phyloP scores from a whole-genome alignment of 441 rosid species.

The Dalechampia spathulata region DNA sequence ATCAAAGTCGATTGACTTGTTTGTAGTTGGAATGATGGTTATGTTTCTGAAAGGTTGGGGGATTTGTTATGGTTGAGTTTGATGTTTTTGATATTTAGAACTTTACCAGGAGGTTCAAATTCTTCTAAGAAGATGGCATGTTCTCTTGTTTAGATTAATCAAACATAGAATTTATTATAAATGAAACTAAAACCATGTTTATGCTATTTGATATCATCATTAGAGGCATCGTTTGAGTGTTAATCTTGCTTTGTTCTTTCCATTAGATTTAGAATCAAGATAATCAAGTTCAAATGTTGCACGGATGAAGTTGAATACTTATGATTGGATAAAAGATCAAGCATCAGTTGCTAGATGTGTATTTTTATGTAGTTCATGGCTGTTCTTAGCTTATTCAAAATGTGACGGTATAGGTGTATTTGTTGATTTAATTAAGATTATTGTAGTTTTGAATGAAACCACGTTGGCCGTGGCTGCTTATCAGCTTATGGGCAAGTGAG shows the following conservation, averaged over 20 bases:
- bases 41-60: not conserved
- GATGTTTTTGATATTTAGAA: not conserved
- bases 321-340: not conserved
- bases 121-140: not conserved
- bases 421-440: no score
- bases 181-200: not conserved
- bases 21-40: no score
- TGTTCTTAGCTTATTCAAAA: no score
- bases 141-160: not conserved
- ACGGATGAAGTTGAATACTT: not conserved
- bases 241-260: not conserved
- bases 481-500: no score
- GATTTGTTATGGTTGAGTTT: not conserved
- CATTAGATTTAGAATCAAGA: not conserved
- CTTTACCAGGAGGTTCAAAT: not conserved
- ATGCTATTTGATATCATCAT: not conserved
- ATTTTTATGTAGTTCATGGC: not conserved
- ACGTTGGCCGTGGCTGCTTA: no score
- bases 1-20: no score
- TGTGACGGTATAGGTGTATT: no score
- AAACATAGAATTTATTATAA: not conserved
- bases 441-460: no score
- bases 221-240: not conserved
- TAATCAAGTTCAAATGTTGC: not conserved
- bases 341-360: not conserved